Conservation (phyloP, 2,329 filamentous ascomycete genomes). For the Lachnum nothofagi region DNA sequence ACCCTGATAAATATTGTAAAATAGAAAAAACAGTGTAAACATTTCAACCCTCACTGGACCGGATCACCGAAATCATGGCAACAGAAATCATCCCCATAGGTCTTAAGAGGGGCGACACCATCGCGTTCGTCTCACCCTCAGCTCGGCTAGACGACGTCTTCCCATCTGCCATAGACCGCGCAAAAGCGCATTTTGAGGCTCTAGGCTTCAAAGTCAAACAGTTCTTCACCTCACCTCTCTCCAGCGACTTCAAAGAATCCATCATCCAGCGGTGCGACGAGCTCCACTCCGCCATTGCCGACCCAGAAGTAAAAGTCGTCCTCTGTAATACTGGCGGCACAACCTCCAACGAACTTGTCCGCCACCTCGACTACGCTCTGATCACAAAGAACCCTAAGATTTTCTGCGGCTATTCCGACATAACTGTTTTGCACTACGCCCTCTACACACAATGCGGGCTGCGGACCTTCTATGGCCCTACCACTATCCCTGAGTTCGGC, state of each 20-base stretch:
- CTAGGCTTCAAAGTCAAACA: constrained; percentile 20
- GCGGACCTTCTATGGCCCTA: constrained; percentile 31
- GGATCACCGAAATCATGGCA: neutral
- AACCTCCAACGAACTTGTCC: constrained; percentile 27
- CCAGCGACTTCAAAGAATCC: constrained; percentile 3
- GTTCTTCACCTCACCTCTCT: constrained; percentile 13
- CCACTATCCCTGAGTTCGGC: constrained; percentile 24
- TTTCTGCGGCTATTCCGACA: constrained; percentile 32
- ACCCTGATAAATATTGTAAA: neutral
- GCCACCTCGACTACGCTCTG: constrained; percentile 28
- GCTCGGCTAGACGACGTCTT: constrained; percentile 26
- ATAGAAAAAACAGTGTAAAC: neutral
- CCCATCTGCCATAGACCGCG: constrained; percentile 17
- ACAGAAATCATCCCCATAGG: constrained; percentile 14
- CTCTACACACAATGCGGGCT: constrained; percentile 21
- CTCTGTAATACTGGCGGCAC: constrained; percentile 29
- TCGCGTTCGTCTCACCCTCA: constrained; percentile 32
- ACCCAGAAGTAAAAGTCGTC: constrained; percentile 25
- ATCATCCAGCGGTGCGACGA: constrained; percentile 19
- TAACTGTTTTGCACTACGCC: constrained; percentile 29
- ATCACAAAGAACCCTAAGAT: constrained; percentile 31
- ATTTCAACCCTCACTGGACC: neutral
- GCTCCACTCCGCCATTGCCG: constrained; percentile 26
- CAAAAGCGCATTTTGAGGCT: constrained; percentile 10
- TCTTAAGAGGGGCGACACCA: constrained; percentile 26